A percentile compares a stretch with the other conserved stretches of the same genome.
Conservation (phyloP, 257 asterid species). For the Solanum boliviense region DNA sequence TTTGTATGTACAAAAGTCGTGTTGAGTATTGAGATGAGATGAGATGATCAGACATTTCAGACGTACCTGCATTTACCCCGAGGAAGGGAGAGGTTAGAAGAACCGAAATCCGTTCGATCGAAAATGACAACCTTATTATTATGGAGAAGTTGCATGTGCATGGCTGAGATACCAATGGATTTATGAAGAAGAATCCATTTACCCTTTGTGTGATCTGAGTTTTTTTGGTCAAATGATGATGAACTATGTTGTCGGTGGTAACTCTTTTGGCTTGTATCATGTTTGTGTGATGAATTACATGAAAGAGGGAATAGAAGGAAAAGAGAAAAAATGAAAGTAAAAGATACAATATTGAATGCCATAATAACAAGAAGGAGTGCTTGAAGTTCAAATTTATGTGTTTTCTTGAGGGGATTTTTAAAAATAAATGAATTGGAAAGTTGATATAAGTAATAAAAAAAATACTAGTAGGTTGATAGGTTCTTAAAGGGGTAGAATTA, state of each 20-base stretch:
- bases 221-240: not conserved
- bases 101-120: conserved; percentile 77
- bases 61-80: conserved; percentile 26
- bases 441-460: not conserved
- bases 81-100: conserved; percentile 61
- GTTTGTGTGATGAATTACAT: not conserved
- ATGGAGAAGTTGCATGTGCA: conserved; percentile 89
- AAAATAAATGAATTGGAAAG: not conserved
- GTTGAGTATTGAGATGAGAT: not conserved
- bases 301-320: not conserved
- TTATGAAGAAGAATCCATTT: conserved; percentile 43
- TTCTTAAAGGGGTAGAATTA: not conserved
- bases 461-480: not conserved
- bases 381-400: not conserved
- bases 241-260: not conserved
- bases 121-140: conserved; percentile 63
- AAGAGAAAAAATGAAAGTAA: not conserved
- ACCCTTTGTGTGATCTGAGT: conserved; percentile 18
- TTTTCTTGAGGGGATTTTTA: not conserved
- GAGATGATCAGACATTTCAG: not conserved
- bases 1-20: not conserved
- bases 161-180: conserved; percentile 67
- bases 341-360: not conserved
- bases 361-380: not conserved
- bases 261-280: not conserved